Evolutionary conservation across 257 asterid genomes (phyloP), one percentile per base, ranked within the genome.

Genomic region (Plantago major): DNA sequence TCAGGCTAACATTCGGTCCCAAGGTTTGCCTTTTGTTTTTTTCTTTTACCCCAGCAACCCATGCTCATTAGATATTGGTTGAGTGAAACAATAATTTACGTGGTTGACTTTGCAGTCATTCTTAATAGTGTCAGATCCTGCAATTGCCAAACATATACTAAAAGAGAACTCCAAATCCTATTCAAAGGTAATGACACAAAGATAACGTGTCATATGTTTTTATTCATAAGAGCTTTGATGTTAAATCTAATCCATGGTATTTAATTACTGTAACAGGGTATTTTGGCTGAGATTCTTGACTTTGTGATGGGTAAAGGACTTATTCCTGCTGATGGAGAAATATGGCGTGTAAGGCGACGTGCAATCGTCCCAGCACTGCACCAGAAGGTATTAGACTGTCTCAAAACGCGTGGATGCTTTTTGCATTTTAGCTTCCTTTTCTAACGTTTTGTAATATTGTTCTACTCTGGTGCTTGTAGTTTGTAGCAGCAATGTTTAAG

Each of bases 241-340:
- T 58, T 61, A 60, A 68, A 62, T 65, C 33, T 16, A 61, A 67
- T 16, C 11, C 57, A 16, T 18, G 37, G 26, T 48, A 46, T 9
- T 46, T n/a, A 42, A 37, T 71, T 55, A 58, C 26, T 72, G 61
- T 64, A 16, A 26, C 86, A 88, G 97, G 99, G 99, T 51, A 80
- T 92, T 83, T 84, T 92, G 44, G 96, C 96, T 74, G 99, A 92
- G 74, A 92, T 92, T 55, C 77, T 92, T 77, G 94, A 89, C 37
- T 92, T 92, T 73, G 99, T 92, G 17, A 92, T 92, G 99, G 99
- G 99, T 65, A 92, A 92, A 81, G 99, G 99, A 71, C 99, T 92
- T 60, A 92, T 92, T 65, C 99, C 99, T 58, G 97, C 99, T 67
- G 99, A 92, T 72, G 97, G 96, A 67, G 99, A 92, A 73, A 74